phyloP scores from a whole-genome alignment of 2,329 filamentous ascomycete species.

The Cryphonectria naterciae region DNA sequence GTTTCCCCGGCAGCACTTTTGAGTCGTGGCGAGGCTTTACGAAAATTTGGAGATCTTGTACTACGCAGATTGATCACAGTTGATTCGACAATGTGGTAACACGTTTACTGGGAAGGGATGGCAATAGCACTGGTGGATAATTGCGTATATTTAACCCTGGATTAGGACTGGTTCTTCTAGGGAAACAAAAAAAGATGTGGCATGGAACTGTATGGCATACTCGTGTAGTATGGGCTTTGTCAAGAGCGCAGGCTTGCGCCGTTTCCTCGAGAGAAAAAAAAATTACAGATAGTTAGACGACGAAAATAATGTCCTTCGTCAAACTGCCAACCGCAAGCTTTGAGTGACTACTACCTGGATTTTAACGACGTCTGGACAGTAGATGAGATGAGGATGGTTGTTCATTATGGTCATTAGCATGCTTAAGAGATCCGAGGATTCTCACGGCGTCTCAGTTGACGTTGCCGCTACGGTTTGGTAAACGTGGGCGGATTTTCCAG shows the following conservation, averaged over 20 bases:
- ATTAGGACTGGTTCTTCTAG: not conserved
- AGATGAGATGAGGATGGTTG: no score
- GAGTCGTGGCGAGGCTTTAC: not conserved
- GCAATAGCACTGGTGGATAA: not conserved
- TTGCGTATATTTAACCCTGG: not conserved
- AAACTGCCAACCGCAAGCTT: no score
- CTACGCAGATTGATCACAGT: not conserved
- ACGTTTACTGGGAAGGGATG: not conserved
- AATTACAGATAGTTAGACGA: no score
- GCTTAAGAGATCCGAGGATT: no score
- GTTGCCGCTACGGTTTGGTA: not conserved
- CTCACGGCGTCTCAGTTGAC: no score
- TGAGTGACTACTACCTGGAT: no score
- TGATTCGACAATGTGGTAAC: not conserved
- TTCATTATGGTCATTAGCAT: no score
- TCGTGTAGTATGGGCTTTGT: not conserved
- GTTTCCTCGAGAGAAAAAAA: not conserved
- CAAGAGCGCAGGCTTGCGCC: not conserved
- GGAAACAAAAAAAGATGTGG: not conserved
- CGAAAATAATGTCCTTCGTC: no score
- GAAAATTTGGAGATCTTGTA: not conserved
- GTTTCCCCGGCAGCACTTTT: not conserved
- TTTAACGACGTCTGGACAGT: no score
- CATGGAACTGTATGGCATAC: not conserved
- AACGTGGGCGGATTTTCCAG: not conserved